Percentiles rank a stretch among this genome's conserved stretches.
These are phyloP conservation scores for Leccinum truebloodii DNA, from an alignment of 768 basidiomycete genomes.

Conservation along the genomic window DNA sequence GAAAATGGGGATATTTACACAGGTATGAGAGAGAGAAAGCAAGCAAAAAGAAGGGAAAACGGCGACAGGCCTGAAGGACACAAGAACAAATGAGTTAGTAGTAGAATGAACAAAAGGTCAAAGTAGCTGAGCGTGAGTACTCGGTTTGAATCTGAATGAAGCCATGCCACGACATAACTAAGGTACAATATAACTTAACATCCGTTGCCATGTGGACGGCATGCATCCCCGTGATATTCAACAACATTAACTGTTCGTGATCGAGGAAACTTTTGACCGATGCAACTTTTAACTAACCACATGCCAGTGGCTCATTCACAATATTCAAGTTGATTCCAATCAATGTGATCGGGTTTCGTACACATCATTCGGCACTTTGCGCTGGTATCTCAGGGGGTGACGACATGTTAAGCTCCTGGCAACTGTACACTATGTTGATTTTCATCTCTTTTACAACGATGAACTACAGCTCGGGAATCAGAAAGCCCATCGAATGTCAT, in stretches of 20 bases:
- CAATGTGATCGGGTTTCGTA: no score
- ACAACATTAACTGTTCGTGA: no score
- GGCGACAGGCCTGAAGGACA: constrained; percentile 8
- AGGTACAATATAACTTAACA: neutral
- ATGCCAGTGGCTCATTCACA: no score
- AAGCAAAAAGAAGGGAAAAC: constrained; percentile 21
- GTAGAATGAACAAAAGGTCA: constrained; percentile 12
- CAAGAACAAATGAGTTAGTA: constrained; percentile 3
- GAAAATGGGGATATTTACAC: constrained; percentile 21
- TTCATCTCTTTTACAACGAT: no score
- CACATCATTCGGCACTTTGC: no score
- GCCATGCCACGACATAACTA: neutral
- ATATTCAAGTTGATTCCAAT: no score
- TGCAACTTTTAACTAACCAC: neutral
- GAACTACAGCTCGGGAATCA: no score
- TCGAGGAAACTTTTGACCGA: neutral
- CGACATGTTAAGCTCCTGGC: no score
- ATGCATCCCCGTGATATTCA: neutral
- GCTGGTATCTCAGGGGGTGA: no score
- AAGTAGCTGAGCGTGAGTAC: constrained; percentile 3
- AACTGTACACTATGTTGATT: no score
- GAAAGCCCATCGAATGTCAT: no score
- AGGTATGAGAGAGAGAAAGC: constrained; percentile 14
- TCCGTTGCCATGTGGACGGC: neutral
- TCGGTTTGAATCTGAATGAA: constrained; percentile 9